phyloP scores from a whole-genome alignment of 371 early-diverging fungal species.

The Rhizopus arrhizus region DNA sequence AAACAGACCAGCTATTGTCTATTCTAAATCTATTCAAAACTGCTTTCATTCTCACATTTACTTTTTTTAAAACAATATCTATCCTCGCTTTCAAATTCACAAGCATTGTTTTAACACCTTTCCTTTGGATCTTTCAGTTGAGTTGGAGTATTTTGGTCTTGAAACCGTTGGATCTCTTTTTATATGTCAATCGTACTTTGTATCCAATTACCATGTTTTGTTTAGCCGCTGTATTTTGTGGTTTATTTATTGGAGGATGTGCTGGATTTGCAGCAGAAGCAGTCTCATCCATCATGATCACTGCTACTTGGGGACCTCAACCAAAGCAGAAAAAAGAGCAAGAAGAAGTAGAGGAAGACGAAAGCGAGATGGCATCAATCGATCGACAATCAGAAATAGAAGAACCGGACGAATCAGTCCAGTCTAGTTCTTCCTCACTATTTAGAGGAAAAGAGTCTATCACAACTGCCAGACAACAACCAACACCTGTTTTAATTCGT shows the following conservation, averaged over 20 bases:
- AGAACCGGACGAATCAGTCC: background rate
- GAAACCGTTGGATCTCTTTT: constrained; percentile 20
- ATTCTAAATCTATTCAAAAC: background rate
- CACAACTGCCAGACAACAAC: background rate
- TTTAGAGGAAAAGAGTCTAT: constrained; percentile 19
- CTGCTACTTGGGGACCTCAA: constrained; percentile 43
- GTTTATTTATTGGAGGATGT: constrained; percentile 49
- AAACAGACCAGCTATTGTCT: background rate
- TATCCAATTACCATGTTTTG: constrained; percentile 38
- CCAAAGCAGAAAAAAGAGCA: background rate
- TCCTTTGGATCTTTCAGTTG: constrained; percentile 7
- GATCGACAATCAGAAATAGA: background rate
- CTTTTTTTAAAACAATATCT: constrained; percentile 16
- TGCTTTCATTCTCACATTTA: constrained; percentile 14
- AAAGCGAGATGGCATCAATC: background rate
- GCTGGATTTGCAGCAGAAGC: constrained; percentile 52
- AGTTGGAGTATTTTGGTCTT: constrained; percentile 18
- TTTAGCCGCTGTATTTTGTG: constrained; percentile 37
- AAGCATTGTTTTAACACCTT: constrained; percentile 6
- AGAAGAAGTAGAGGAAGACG: background rate
- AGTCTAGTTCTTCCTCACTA: background rate
- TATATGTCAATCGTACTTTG: constrained; percentile 15
- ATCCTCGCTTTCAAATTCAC: constrained; percentile 1
- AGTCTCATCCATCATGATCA: constrained; percentile 32
- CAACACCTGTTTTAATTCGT: constrained; percentile 19